phyloP scores from a whole-genome alignment of 805 yeast genomes.

The Hanseniaspora pseudoguilliermondii region DNA sequence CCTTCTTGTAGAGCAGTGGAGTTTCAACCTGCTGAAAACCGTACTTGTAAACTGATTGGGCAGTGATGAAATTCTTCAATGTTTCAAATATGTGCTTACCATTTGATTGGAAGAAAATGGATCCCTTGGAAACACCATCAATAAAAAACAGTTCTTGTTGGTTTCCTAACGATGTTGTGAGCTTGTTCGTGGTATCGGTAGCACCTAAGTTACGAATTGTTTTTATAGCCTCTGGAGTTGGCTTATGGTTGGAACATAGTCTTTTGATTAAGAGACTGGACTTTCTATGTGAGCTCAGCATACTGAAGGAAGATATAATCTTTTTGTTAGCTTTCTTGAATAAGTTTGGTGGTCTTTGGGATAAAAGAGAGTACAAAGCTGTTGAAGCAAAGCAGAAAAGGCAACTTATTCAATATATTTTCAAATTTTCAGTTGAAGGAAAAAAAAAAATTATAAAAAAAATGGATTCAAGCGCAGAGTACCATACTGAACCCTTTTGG shows the following conservation, averaged over 20 bases:
- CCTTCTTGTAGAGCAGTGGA: slow-evolving; percentile 72
- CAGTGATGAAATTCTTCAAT: slow-evolving; percentile 67
- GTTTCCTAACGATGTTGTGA: slow-evolving; percentile 25
- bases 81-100: slow-evolving; percentile 81
- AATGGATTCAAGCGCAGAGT: no score
- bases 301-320: neutral
- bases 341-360: no score
- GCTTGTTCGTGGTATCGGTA: slow-evolving; percentile 6
- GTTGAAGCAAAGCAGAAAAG: no score
- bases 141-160: slow-evolving; percentile 67
- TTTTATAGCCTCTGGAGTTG: neutral
- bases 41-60: slow-evolving; percentile 55
- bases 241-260: neutral
- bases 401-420: no score
- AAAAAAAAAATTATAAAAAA: no score
- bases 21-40: slow-evolving; percentile 89
- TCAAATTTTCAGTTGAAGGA: no score
- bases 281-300: neutral
- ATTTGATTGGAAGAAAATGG: slow-evolving; percentile 81
- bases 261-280: neutral
- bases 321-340: neutral
- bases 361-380: no score
- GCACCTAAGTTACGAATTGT: neutral
- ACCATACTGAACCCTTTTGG: no score
- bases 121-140: slow-evolving; percentile 79